phyloP scores from a whole-genome alignment of 257 asterid genomes.

The Oldenlandia corymbosa region DNA sequence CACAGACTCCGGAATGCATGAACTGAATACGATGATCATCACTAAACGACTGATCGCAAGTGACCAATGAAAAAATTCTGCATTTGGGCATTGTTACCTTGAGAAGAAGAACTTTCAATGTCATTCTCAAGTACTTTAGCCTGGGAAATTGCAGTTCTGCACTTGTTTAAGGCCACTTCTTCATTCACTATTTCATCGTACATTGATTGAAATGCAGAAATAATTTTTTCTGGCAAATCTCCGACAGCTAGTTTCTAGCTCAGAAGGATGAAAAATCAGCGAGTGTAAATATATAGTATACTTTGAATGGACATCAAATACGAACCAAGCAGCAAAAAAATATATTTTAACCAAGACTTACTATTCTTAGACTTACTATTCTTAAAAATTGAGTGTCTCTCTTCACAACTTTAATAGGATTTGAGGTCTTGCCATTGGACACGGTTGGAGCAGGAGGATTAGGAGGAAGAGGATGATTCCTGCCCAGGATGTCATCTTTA shows the following conservation, averaged over 20 bases:
- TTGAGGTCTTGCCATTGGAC: slow-evolving; percentile 42
- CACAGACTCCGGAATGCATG: too few species aligned
- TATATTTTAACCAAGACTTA: slow-evolving; percentile 40
- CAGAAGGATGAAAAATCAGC: not conserved
- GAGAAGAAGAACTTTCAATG: slow-evolving; percentile 46
- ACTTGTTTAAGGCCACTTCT: slow-evolving; percentile 60
- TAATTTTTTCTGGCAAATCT: slow-evolving; percentile 67
- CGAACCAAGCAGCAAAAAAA: slow-evolving; percentile 11
- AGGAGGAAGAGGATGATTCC: slow-evolving; percentile 38
- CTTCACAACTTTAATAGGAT: slow-evolving; percentile 76
- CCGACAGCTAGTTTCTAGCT: slow-evolving; percentile 87
- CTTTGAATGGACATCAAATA: not conserved
- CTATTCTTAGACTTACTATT: slow-evolving; percentile 85
- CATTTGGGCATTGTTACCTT: slow-evolving; percentile 61
- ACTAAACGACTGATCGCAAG: too few species aligned
- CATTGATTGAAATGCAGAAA: slow-evolving; percentile 68
- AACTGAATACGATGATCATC: too few species aligned
- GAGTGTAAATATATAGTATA: slow-evolving; percentile 2
- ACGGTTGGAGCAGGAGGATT: slow-evolving; percentile 33
- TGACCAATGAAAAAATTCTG: too few species aligned
- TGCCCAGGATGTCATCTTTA: slow-evolving; percentile 65
- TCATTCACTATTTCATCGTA: slow-evolving; percentile 65
- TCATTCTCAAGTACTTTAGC: slow-evolving; percentile 64
- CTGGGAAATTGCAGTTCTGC: slow-evolving; percentile 45
- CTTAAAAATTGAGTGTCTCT: slow-evolving; percentile 76